Base-by-base conservation (phyloP, 306 rosid genomes). In the Rosa multiflora region DNA sequence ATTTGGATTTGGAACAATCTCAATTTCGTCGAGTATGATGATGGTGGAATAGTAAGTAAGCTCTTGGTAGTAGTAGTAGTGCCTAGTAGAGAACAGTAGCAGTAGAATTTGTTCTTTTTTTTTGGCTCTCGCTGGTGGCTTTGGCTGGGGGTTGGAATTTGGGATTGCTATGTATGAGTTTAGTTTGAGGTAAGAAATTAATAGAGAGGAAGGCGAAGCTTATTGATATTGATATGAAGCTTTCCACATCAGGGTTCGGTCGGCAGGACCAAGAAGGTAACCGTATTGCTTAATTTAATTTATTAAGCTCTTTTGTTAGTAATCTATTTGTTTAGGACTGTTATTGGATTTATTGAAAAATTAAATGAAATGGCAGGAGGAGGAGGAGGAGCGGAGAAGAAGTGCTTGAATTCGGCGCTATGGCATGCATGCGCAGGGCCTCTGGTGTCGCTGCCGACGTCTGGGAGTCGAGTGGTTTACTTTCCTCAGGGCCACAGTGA, bases 351-450 rank as follows among this genome's bases (percentile, higher is more conserved):
- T 43, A 18, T 17, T 59, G 55, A 59, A 5, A 67, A 8, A 76
- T n/a, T 2, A 15, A 61, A 68, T 68, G 47, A 23, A 43, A 44
- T 78, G 76, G 10, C 67, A 69, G 75, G 47, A 32, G 68, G 59
- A 23, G 77, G 89, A 12, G 64, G 55, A 21, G 76, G 88, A 81
- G 91, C 82, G 67, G 97, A 92, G 82, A 90, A 92, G 88, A 92
- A 92, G 77, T 90, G 93, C 83, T 83, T 92, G 89, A 92, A 92
- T 86, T 92, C 97, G 78, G 97, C 91, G 94, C 91, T 93, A 70
- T 93, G 98, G 98, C 98, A 93, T 90, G 98, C 98, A 72, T 93
- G 98, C 55, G 97, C 97, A 66, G 97, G 97, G 72, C 97, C 97
- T 46, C 85, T 92, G 71, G 97, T 92, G 67, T 90, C 91, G 76